These are phyloP conservation scores for Aspergillus uvarum DNA, from an alignment of 2,329 filamentous ascomycete genomes.

Conservation along the genomic window DNA sequence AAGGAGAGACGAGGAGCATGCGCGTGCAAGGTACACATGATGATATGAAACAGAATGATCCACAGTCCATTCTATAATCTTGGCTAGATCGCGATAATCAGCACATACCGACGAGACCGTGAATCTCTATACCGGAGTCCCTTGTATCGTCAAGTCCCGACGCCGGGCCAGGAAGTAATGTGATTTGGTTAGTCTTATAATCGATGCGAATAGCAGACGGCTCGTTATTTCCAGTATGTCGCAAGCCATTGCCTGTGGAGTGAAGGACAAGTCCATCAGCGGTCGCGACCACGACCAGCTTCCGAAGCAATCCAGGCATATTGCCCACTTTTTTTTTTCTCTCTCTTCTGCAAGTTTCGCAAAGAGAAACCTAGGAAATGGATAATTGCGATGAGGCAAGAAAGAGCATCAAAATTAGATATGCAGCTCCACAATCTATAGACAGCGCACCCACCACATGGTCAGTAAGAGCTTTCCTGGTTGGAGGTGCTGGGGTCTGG, in stretches of 20 bases:
- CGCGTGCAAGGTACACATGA: background rate
- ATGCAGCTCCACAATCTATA: background rate
- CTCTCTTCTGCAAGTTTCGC: constrained; percentile 4
- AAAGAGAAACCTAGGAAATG: background rate
- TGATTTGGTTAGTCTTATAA: constrained; percentile 62
- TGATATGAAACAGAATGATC: background rate
- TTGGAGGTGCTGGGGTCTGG: background rate
- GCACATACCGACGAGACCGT: constrained; percentile 57
- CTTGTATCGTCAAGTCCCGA: constrained; percentile 28
- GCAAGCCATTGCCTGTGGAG: constrained; percentile 56
- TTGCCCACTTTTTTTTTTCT: constrained; percentile 2
- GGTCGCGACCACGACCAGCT: constrained; percentile 75
- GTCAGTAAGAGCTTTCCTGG: background rate
- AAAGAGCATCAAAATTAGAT: background rate
- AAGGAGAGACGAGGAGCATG: background rate
- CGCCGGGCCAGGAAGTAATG: constrained; percentile 42
- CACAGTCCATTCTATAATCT: background rate
- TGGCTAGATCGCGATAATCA: background rate
- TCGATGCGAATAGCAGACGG: constrained; percentile 65
- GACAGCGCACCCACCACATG: background rate
- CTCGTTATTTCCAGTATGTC: constrained; percentile 52
- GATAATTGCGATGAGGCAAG: background rate
- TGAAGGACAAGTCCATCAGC: constrained; percentile 82
- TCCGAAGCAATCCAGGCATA: constrained; percentile 78
- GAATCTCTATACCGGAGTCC: constrained; percentile 47